phyloP scores from a whole-genome alignment of 345 rosid genomes.

The Lumnitzera littorea region DNA sequence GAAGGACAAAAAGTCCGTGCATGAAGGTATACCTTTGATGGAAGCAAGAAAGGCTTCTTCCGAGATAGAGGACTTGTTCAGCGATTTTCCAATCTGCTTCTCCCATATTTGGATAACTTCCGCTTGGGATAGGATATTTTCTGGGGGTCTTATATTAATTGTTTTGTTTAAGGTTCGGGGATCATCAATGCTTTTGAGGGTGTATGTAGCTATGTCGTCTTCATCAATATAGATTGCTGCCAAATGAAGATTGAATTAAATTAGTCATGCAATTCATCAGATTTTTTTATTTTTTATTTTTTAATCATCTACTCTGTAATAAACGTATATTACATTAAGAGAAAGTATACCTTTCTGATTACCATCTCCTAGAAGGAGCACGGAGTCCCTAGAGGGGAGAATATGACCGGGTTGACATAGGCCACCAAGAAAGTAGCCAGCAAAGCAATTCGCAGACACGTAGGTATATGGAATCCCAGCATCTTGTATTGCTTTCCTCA shows the following conservation, averaged over 20 bases:
- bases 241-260: background rate
- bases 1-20: too few species aligned
- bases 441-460: slow-evolving; percentile 54
- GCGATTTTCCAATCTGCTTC: slow-evolving; percentile 37
- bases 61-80: slow-evolving; percentile 32
- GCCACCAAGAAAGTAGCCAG: slow-evolving; percentile 46
- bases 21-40: slow-evolving; percentile 25
- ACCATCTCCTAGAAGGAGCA: slow-evolving; percentile 38
- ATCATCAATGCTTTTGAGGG: slow-evolving; percentile 29
- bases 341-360: slow-evolving; percentile 25
- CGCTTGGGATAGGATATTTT: slow-evolving; percentile 41
- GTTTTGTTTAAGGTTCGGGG: slow-evolving; percentile 48
- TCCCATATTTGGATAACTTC: slow-evolving; percentile 51
- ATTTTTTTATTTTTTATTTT: too few species aligned
- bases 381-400: slow-evolving; percentile 40
- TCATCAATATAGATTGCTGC: slow-evolving; percentile 49
- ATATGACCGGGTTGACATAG: slow-evolving; percentile 45
- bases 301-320: too few species aligned
- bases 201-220: slow-evolving; percentile 47
- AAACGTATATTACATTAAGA: too few species aligned
- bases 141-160: slow-evolving; percentile 33
- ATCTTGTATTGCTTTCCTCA: slow-evolving; percentile 39
- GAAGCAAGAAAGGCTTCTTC: slow-evolving; percentile 30
- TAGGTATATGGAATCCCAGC: slow-evolving; percentile 41
- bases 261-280: background rate